Evolutionary conservation across 768 basidiomycete species (phyloP), one percentile per base, ranked within the genome.

Genomic region (Tylopilus subfusipes): DNA sequence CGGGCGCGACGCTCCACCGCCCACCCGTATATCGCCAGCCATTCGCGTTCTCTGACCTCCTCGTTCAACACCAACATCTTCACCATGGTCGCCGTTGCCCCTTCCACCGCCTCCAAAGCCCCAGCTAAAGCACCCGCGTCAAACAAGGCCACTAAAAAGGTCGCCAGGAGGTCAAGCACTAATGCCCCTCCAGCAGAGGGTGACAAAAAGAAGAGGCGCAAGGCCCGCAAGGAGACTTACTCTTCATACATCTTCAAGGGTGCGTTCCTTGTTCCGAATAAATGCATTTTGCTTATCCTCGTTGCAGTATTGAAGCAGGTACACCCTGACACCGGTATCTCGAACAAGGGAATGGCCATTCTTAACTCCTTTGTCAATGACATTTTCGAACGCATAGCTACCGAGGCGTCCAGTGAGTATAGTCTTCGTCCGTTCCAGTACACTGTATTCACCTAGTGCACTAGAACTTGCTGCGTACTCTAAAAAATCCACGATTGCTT

Each of bases 401-500:
- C 84, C 14, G 91, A 93, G 63, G 91, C 92, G 48, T 92, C 90
- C 59, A 92, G 90, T 92, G 50, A 55, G 88, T 74, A 14, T 9
- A 13, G 0, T 2, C 63, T 34, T 47, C 16, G 19, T 42, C 22
- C 27, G 22, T 24, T n/a, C 1, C 14, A 10, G 31, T 33, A 4
- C 36, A 30, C 18, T 9, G 27, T 21, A 11, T 48, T 53, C 56
- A 50, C 53, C 3, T 3, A 11, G 2, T 2, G 33, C 5, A 64
- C 18, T 22, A 93, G 90, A 96, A 76, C 93, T 98, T 67, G 93
- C 95, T 52, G 83, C 92, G 1, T 98, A 98, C 82, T 97, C 95
- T 52, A 96, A 98, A 84, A 96, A 97, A 76, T 97, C 96, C 4
- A 98, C 96, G 42, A 98, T 98, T 72, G 96, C 95, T 19, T 97